These are phyloP conservation scores for Leccinum pellstonianum DNA, from an alignment of 768 basidiomycete species.

Conservation along the genomic window DNA sequence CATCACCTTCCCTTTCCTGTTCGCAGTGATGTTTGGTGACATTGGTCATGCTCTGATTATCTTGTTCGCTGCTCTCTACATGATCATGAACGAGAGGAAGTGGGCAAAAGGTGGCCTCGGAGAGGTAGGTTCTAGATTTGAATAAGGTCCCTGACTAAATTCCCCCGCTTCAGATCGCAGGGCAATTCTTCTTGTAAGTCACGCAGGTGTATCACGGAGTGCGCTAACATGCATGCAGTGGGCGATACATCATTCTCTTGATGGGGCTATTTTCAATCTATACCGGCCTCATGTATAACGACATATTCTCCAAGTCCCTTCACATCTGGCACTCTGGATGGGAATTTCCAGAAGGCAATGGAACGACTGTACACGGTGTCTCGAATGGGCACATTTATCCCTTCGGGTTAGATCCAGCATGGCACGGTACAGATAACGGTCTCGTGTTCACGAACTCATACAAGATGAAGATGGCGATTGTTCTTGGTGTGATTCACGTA, in stretches of 20 bases:
- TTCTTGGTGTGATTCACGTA: conserved; percentile 95
- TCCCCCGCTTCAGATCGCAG: conserved; percentile 56
- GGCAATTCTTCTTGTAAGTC: conserved; percentile 90
- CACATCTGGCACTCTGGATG: conserved; percentile 88
- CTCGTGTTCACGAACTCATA: conserved; percentile 97
- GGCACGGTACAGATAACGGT: conserved; percentile 91
- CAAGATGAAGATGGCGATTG: conserved; percentile 99
- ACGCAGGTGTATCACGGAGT: conserved; percentile 4
- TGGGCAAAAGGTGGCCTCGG: conserved; percentile 71
- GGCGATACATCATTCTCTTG: conserved; percentile 96
- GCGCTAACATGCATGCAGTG: conserved; percentile 48
- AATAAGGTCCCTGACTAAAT: conserved; percentile 8
- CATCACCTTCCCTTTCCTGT: conserved; percentile 95
- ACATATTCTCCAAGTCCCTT: conserved; percentile 93
- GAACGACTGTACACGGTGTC: conserved; percentile 44
- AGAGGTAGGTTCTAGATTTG: conserved; percentile 50
- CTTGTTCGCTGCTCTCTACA: conserved; percentile 68
- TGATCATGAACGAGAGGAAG: conserved; percentile 86
- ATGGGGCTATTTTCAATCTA: conserved; percentile 99
- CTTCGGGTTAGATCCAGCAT: conserved; percentile 91
- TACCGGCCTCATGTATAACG: conserved; percentile 98
- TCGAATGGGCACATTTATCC: conserved; percentile 76
- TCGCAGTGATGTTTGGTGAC: conserved; percentile 99
- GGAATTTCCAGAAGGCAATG: conserved; percentile 57
- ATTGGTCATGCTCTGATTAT: conserved; percentile 93